Conservation (phyloP, 805 yeast species). For the Cyberlindnera nakhonratchasimensis region DNA sequence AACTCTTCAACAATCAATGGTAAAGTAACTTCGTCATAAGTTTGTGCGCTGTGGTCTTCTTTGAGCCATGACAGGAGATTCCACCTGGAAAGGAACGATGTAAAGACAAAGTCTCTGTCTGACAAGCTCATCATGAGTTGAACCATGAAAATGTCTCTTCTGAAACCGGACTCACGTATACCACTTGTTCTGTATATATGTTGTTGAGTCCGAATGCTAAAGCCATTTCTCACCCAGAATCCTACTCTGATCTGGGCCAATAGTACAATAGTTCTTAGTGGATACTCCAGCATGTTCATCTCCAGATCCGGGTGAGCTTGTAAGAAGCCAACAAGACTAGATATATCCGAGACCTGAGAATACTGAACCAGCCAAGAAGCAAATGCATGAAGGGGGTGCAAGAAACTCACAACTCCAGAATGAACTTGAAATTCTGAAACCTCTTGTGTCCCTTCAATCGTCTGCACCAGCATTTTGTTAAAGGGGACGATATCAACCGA, state of each 20-base stretch:
- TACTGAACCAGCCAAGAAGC: constrained; percentile 68
- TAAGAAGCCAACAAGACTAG: constrained; percentile 5
- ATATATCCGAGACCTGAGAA: constrained; percentile 25
- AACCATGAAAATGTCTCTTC: constrained; percentile 69
- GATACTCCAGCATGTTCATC: constrained; percentile 51
- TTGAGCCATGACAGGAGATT: constrained; percentile 52
- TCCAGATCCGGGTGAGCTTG: constrained; percentile 12
- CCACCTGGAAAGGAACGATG: constrained; percentile 69
- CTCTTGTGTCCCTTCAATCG: constrained; percentile 24
- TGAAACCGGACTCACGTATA: constrained; percentile 76
- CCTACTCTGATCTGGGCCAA: constrained; percentile 85
- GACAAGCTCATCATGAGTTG: constrained; percentile 58
- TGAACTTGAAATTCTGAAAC: constrained; percentile 42
- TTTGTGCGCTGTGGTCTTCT: constrained; percentile 41
- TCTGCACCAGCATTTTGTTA: constrained; percentile 15
- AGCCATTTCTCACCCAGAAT: constrained; percentile 93
- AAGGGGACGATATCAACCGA: constrained; percentile 12
- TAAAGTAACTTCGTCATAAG: constrained; percentile 41
- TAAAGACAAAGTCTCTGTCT: constrained; percentile 53
- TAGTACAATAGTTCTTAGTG: constrained; percentile 71
- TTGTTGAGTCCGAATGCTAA: constrained; percentile 72
- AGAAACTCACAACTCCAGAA: constrained; percentile 54
- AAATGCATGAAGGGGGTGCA: constrained; percentile 78
- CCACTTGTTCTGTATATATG: constrained; percentile 76
- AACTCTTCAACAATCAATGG: constrained; percentile 79